These are phyloP conservation scores for Macadamia integrifolia DNA, from an alignment of 164 flowering plant genomes.

Conservation along the genomic window DNA sequence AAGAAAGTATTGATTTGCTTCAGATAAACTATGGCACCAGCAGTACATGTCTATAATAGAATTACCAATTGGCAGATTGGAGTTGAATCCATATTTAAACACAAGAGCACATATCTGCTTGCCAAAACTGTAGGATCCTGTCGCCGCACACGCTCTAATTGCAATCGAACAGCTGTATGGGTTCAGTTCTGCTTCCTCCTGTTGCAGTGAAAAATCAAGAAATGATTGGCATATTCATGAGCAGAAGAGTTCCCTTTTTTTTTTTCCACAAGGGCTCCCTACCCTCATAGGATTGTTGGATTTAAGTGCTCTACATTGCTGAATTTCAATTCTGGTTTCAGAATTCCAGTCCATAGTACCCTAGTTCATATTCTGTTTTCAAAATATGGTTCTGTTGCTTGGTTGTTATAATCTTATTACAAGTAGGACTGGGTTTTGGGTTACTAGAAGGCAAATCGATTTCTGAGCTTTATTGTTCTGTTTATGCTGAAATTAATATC, in stretches of 20 bases:
- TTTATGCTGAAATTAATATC: too few relatives aligned
- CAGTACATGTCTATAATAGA: conserved; percentile 87
- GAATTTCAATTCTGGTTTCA: too few relatives aligned
- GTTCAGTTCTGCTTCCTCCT: conserved; percentile 58
- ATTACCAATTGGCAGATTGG: conserved; percentile 63
- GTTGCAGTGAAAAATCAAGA: conserved; percentile 15
- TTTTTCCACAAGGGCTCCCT: too few relatives aligned
- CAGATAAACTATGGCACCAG: conserved; percentile 46
- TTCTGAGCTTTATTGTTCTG: too few relatives aligned
- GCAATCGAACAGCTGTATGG: conserved; percentile 66
- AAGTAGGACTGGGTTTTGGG: too few relatives aligned
- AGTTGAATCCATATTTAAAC: conserved; percentile 45
- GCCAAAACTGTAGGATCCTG: conserved; percentile 40
- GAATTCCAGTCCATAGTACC: too few relatives aligned
- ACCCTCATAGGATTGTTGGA: too few relatives aligned
- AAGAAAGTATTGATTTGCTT: conserved; percentile 53
- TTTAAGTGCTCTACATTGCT: too few relatives aligned
- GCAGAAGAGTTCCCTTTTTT: not conserved
- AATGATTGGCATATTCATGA: not conserved
- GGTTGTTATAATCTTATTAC: too few relatives aligned
- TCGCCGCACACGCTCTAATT: conserved; percentile 75
- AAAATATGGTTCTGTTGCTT: too few relatives aligned
- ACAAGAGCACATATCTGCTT: conserved; percentile 61
- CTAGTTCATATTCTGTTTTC: too few relatives aligned
- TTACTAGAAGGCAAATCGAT: too few relatives aligned